phyloP scores from a whole-genome alignment of 2,329 filamentous ascomycete species.

The Ceratocystis colombiana region DNA sequence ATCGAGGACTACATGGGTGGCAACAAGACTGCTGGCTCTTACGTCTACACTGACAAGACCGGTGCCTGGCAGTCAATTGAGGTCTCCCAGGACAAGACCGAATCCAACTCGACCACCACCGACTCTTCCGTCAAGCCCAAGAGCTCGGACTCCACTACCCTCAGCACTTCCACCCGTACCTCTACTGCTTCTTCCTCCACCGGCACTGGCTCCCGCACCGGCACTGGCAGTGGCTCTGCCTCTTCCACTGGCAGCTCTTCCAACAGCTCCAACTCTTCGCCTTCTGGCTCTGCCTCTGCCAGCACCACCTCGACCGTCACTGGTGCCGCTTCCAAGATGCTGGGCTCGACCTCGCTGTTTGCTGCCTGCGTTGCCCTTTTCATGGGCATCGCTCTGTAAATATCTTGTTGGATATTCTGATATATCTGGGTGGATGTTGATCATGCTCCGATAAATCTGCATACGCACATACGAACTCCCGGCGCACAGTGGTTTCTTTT shows the following conservation, averaged over 20 bases:
- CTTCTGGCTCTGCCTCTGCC: conserved; percentile 10
- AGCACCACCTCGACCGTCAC: not conserved
- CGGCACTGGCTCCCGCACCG: conserved; percentile 13
- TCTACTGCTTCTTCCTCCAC: conserved; percentile 18
- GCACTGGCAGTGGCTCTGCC: conserved; percentile 14
- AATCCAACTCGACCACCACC: conserved; percentile 18
- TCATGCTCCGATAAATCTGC: conserved; percentile 19
- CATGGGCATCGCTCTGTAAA: conserved; percentile 24
- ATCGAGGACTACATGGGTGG: conserved; percentile 39
- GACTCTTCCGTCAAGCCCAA: conserved; percentile 15
- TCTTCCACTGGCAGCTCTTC: conserved; percentile 10
- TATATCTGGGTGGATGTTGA: conserved; percentile 7
- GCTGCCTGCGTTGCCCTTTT: conserved; percentile 21
- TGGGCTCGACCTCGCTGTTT: conserved; percentile 20
- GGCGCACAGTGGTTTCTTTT: conserved; percentile 8
- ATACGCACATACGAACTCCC: not conserved
- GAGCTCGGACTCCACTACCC: not conserved
- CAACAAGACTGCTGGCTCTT: conserved; percentile 35
- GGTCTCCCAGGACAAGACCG: conserved; percentile 28
- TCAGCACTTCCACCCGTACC: conserved; percentile 20
- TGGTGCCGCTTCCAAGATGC: conserved; percentile 17
- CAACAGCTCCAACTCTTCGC: not conserved
- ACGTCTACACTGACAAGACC: conserved; percentile 36
- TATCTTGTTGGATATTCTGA: not conserved
- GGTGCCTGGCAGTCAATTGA: conserved; percentile 38